phyloP scores from a whole-genome alignment of 2,329 filamentous ascomycete species.

The Tolypocladium tropicale region DNA sequence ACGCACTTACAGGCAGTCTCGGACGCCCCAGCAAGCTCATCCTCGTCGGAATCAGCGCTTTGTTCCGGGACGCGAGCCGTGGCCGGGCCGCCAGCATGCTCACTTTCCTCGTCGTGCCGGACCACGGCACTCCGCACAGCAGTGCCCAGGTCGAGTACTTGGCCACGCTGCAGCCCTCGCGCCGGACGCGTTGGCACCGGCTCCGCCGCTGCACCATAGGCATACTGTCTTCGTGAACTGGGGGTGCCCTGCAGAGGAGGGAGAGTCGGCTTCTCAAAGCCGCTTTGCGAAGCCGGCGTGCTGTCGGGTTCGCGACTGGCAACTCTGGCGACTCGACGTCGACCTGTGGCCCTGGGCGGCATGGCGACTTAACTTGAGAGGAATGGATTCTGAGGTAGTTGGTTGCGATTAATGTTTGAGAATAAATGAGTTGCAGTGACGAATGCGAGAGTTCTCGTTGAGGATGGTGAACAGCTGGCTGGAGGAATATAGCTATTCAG shows the following conservation, averaged over 20 bases:
- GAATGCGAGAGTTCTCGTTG: neutral
- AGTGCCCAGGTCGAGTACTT: constrained; percentile 13
- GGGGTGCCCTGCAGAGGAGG: constrained; percentile 20
- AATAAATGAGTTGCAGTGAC: neutral
- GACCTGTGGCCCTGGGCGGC: constrained; percentile 6
- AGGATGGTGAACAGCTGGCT: neutral
- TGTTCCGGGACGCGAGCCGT: neutral
- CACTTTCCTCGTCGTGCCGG: constrained; percentile 8
- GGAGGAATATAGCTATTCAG: neutral
- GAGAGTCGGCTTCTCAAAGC: constrained; percentile 14
- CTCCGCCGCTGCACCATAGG: constrained; percentile 26
- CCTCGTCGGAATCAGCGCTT: constrained; percentile 8
- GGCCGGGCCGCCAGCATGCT: neutral
- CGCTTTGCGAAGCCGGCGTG: constrained; percentile 1
- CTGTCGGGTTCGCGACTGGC: constrained; percentile 4
- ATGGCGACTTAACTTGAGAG: constrained; percentile 2
- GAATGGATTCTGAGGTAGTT: neutral
- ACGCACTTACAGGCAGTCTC: constrained; percentile 1
- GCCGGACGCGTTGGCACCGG: constrained; percentile 14
- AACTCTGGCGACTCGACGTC: constrained; percentile 2
- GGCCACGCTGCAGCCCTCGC: constrained; percentile 6
- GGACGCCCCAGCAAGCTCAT: constrained; percentile 8
- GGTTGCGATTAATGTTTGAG: neutral
- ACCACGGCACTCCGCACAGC: constrained; percentile 19
- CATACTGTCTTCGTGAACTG: constrained; percentile 25